Base-by-base conservation (phyloP, 1,284 basidiomycete genomes). In the Rhodotorula glutinis region DNA sequence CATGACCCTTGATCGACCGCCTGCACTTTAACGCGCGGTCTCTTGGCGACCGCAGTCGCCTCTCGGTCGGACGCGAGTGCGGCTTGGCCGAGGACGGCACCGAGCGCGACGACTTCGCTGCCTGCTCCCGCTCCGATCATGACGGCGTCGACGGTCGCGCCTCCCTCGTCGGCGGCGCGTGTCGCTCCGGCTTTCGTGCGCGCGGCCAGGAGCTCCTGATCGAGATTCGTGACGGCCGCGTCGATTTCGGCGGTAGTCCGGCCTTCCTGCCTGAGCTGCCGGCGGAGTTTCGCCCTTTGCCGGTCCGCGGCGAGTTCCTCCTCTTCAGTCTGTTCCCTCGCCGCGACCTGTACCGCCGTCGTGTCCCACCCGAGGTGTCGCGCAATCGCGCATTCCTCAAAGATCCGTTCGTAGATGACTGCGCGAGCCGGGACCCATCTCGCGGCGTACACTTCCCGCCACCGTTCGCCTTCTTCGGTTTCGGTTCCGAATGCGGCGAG, bases 121-220 rank as follows among this genome's bases (percentile, higher is more conserved):
- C 71, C 71, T 0, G 68, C 67, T 1, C 71, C 71, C 3, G 65
- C 65, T 19, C 71, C 71, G n/a, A 72, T 40, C 65, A 65, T 64
- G 44, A 70, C 49, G 23, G 65, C 63, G 27, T 55, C 46, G 30
- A 27, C 33, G 9, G 38, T 54, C 8, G 53, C 27, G 38, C 19
- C 43, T 4, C 13, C 25, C 21, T 19, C 46, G 17, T 23, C 44
- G 19, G 1, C 44, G 33, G 33, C 23, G 4, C 4, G 21, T 3
- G 1, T 10, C n/a, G 21, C 10, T 38, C 25, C 57, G 10, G 54
- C 33, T 16, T 29, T 33, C 17, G 30, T 9, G 7, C 53, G 1
- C 11, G 19, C 21, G 11, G 30, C 53, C 3, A 23, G 46, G n/a
- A 47, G 3, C 19, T 30, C 4, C 19, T 30, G 53, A 13, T 63